Evolutionary conservation across 139 green algal genomes (phyloP).

Genomic region (Chlamydomonas incerta): DNA sequence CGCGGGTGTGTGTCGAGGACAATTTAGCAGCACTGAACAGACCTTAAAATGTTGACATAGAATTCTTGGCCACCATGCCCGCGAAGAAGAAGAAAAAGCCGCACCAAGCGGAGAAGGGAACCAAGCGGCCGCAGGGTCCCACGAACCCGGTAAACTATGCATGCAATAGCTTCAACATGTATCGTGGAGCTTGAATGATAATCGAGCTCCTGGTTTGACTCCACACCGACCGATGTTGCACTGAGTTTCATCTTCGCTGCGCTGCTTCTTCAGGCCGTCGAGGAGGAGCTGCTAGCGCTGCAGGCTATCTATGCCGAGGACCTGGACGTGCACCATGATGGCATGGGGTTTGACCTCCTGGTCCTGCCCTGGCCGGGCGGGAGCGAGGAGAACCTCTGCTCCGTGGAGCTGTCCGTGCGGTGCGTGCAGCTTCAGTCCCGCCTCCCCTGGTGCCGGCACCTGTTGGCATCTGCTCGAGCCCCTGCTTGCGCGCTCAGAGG

Average conservation of each 20-base stretch:
- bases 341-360: conserved; percentile 64
- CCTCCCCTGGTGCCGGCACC: too few relatives aligned
- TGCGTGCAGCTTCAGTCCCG: neutral
- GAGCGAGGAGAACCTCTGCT: conserved; percentile 66
- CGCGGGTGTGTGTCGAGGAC: too few relatives aligned
- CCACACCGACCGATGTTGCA: neutral
- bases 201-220: too few relatives aligned
- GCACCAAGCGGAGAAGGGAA: neutral
- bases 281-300: conserved; percentile 56
- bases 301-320: conserved; percentile 50
- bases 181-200: too few relatives aligned
- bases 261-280: neutral
- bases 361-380: conserved; percentile 74
- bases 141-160: conserved; percentile 6
- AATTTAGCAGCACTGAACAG: too few relatives aligned
- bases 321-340: conserved; percentile 32
- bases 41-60: too few relatives aligned
- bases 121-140: neutral
- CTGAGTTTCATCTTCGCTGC: neutral
- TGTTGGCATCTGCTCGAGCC: too few relatives aligned
- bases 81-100: conserved; percentile 47
- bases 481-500: too few relatives aligned
- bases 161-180: too few relatives aligned
- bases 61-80: neutral
- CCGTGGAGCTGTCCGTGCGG: conserved; percentile 32